A percentile compares a stretch with the other conserved stretches of the same genome.
phyloP scores from a whole-genome alignment of 495 filamentous ascomycete genomes.

The Poronia punctata region DNA sequence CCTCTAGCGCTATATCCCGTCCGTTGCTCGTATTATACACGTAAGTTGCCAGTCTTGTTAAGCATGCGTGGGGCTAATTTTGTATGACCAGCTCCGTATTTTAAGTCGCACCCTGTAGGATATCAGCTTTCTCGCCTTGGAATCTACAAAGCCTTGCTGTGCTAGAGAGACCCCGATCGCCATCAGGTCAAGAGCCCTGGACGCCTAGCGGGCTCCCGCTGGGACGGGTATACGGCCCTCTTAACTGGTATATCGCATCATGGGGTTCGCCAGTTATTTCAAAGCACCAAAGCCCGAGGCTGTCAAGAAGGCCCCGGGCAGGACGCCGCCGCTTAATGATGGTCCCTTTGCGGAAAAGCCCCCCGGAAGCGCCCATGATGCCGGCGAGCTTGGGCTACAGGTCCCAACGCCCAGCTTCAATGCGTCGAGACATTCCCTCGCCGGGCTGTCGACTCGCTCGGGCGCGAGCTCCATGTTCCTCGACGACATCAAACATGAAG shows the following conservation, averaged over 20 bases:
- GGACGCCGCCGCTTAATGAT: constrained; percentile 1
- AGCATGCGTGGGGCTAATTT: too few species aligned
- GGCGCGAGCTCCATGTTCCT: constrained; percentile 50
- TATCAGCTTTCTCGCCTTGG: too few species aligned
- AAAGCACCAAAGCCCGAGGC: constrained; percentile 41
- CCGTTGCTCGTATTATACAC: too few species aligned
- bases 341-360: constrained; percentile 21
- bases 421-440: constrained; percentile 47
- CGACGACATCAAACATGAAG: constrained; percentile 74
- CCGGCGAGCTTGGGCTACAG: constrained; percentile 37
- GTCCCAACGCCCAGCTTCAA: constrained; percentile 36
- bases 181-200: too few species aligned
- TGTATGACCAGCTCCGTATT: too few species aligned
- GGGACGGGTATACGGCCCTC: too few species aligned
- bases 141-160: too few species aligned
- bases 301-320: constrained; percentile 17
- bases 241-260: too few species aligned
- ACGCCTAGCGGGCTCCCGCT: constrained; percentile 6
- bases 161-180: too few species aligned
- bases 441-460: constrained; percentile 37
- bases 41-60: too few species aligned
- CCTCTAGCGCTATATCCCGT: too few species aligned
- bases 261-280: constrained; percentile 59
- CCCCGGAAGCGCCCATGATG: constrained; percentile 7
- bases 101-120: too few species aligned